Percentiles rank a stretch among this genome's conserved stretches.
Conservation (phyloP, 148 eudicot genomes). For the Silene conica region DNA sequence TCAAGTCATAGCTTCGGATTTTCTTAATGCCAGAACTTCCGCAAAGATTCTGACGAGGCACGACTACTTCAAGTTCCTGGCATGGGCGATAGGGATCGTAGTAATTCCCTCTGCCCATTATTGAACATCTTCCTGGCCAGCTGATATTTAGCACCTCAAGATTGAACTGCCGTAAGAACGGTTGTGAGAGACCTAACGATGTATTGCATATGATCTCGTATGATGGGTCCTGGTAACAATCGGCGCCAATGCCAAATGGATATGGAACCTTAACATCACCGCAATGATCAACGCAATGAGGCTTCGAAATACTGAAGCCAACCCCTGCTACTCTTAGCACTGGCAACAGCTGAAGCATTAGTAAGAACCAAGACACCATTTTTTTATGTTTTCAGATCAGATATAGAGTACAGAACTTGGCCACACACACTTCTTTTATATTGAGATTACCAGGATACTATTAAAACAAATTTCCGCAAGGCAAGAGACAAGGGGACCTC, state of each 20-base stretch:
- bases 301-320: conserved; percentile 15
- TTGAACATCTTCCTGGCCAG: conserved; percentile 18
- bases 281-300: conserved; percentile 23
- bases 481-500: background rate
- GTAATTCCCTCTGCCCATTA: accelerated
- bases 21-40: background rate
- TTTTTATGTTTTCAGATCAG: background rate
- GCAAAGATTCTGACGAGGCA: conserved; percentile 14
- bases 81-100: background rate
- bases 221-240: conserved; percentile 16
- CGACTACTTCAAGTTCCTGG: background rate
- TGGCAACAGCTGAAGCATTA: background rate
- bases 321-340: background rate
- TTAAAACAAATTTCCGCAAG: background rate
- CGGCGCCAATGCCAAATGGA: conserved; percentile 34
- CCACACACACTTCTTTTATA: background rate
- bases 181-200: conserved; percentile 16
- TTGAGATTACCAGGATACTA: background rate
- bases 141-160: conserved; percentile 19
- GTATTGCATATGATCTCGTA: conserved; percentile 25
- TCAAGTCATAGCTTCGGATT: conserved; percentile 21
- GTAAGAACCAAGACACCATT: conserved; percentile 6
- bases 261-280: conserved; percentile 31
- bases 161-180: conserved; percentile 9
- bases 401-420: background rate